These are phyloP conservation scores for Cytospora paraplurivora DNA, from an alignment of 2,329 filamentous ascomycete genomes.

Conservation along the genomic window DNA sequence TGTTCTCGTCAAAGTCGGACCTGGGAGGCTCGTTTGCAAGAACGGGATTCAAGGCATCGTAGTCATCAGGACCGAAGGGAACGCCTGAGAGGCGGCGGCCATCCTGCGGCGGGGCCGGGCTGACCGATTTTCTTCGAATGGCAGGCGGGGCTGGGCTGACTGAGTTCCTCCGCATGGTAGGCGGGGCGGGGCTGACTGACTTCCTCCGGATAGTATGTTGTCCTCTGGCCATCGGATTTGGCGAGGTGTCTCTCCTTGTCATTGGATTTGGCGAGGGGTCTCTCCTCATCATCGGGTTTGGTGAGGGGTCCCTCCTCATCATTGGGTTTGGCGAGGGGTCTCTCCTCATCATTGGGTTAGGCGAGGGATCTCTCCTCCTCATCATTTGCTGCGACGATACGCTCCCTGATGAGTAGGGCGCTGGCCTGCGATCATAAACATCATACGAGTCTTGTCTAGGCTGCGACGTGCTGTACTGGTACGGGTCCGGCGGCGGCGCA, in stretches of 20 bases:
- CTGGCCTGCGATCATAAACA: slow-evolving; percentile 46
- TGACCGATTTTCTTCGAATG: slow-evolving; percentile 55
- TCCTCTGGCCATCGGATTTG: slow-evolving; percentile 42
- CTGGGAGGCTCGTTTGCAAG: slow-evolving; percentile 40
- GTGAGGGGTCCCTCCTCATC: slow-evolving; percentile 40
- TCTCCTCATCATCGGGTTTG: slow-evolving; percentile 43
- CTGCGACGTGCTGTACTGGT: slow-evolving; percentile 41
- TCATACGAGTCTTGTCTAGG: slow-evolving; percentile 30
- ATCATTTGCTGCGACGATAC: slow-evolving; percentile 40
- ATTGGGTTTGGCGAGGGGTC: slow-evolving; percentile 36
- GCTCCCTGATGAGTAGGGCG: slow-evolving; percentile 42
- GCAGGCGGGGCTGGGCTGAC: not conserved
- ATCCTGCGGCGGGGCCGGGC: slow-evolving; percentile 61
- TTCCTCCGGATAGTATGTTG: slow-evolving; percentile 66
- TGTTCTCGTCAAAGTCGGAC: slow-evolving; percentile 52
- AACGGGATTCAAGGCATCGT: slow-evolving; percentile 69
- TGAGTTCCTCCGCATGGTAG: slow-evolving; percentile 63
- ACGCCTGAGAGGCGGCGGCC: slow-evolving; percentile 59
- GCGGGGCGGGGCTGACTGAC: slow-evolving; percentile 49
- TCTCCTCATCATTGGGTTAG: slow-evolving; percentile 42
- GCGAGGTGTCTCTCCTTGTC: slow-evolving; percentile 41
- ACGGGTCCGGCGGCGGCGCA: slow-evolving; percentile 28
- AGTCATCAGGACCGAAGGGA: slow-evolving; percentile 76
- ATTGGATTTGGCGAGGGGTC: slow-evolving; percentile 32
- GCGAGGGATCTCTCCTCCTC: slow-evolving; percentile 41